Conservation (phyloP, 1,284 basidiomycete genomes). For the Ceratobasidium sp. region DNA sequence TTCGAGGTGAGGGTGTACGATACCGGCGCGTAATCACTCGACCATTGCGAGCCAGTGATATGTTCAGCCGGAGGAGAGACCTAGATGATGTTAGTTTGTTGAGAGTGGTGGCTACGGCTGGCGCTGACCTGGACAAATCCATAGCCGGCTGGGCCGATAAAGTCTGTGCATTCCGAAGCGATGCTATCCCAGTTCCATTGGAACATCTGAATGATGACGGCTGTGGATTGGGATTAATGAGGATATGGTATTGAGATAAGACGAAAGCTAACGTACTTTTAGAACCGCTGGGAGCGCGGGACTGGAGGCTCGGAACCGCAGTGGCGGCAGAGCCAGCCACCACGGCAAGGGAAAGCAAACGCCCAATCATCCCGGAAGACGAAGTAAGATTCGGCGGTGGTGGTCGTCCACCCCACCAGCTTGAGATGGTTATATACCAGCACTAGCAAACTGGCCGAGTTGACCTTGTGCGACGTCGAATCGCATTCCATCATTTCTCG, state of each 20-base stretch:
- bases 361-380: neutral
- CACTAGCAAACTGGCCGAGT: too few relatives aligned
- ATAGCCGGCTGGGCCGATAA: conserved; percentile 41
- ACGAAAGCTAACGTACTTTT: neutral
- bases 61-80: conserved; percentile 25
- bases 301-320: neutral
- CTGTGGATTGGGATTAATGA: neutral
- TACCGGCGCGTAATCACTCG: conserved; percentile 1
- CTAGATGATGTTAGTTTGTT: neutral
- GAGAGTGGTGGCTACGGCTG: conserved; percentile 31
- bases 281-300: conserved; percentile 1
- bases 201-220: conserved; percentile 40
- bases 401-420: too few relatives aligned
- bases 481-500: too few relatives aligned
- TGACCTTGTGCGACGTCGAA: too few relatives aligned
- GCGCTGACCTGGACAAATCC: conserved; percentile 48
- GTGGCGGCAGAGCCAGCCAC: neutral
- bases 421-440: too few relatives aligned
- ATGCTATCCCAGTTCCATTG: conserved; percentile 44
- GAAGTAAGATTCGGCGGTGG: neutral
- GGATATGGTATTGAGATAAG: neutral
- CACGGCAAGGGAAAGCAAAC: neutral
- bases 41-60: neutral
- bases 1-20: conserved; percentile 47
- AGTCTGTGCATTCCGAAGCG: conserved; percentile 41